Conservation (phyloP, 495 filamentous ascomycete genomes). For the Penicillium soppii region DNA sequence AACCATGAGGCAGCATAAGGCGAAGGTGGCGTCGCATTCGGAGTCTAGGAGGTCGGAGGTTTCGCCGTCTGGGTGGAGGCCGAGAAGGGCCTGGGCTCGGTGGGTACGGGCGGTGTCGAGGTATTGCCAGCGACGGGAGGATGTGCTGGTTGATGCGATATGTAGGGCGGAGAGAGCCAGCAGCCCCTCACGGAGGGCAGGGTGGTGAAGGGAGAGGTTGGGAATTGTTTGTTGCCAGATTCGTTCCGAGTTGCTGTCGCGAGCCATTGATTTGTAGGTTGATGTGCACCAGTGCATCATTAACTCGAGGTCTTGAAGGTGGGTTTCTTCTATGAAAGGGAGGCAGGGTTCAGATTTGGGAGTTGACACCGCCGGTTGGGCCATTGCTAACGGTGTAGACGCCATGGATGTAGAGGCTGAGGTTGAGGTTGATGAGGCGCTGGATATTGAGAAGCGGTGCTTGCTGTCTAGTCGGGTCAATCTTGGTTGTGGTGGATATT, state of each 20-base stretch:
- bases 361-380: constrained; percentile 1
- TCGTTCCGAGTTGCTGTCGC: constrained; percentile 26
- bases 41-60: constrained; percentile 23
- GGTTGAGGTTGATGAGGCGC: constrained; percentile 15
- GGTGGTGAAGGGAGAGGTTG: constrained; percentile 41
- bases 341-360: not conserved
- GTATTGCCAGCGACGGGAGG: constrained; percentile 24
- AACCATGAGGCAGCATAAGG: constrained; percentile 44
- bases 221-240: constrained; percentile 50
- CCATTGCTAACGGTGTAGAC: constrained; percentile 1
- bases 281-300: constrained; percentile 49
- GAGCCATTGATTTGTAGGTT: constrained; percentile 42
- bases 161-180: constrained; percentile 51
- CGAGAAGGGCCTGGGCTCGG: constrained; percentile 35
- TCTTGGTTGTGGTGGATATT: constrained; percentile 27
- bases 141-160: constrained; percentile 25
- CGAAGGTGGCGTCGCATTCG: constrained; percentile 47
- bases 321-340: constrained; percentile 13
- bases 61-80: constrained; percentile 24
- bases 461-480: constrained; percentile 26
- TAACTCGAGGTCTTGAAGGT: constrained; percentile 40
- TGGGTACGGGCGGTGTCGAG: constrained; percentile 33
- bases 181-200: constrained; percentile 49
- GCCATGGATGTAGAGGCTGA: constrained; percentile 13
- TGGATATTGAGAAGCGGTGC: constrained; percentile 8